phyloP scores from a whole-genome alignment of 768 basidiomycete genomes.

The Termitomyces eurrhizus region DNA sequence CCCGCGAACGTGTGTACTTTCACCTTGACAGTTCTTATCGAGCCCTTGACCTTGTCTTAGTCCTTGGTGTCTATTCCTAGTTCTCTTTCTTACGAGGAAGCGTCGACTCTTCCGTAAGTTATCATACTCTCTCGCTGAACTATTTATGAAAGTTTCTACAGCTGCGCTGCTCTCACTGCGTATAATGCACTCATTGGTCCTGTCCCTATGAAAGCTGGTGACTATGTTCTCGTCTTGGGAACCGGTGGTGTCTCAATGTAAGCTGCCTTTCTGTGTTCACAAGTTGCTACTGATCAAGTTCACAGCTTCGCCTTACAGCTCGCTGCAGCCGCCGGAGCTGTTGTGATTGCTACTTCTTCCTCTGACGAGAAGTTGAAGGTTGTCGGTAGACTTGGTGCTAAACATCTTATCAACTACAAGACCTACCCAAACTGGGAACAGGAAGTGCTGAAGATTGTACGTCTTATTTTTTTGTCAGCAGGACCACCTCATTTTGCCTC shows the following conservation, averaged over 20 bases:
- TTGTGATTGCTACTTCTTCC: conserved; percentile 64
- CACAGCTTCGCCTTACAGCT: conserved; percentile 54
- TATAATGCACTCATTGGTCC: conserved; percentile 56
- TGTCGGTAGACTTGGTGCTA: conserved; percentile 47
- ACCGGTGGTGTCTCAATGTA: conserved; percentile 57
- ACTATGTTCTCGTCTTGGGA: conserved; percentile 52
- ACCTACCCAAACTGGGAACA: conserved; percentile 55
- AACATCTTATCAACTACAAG: conserved; percentile 60
- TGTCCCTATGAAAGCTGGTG: conserved; percentile 51
- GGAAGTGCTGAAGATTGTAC: conserved; percentile 41
- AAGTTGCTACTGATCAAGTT: background rate
- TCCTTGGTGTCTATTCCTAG: conserved; percentile 49
- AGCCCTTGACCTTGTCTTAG: conserved; percentile 20
- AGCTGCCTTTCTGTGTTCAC: conserved; percentile 7
- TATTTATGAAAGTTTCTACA: conserved; percentile 13
- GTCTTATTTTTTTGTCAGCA: conserved; percentile 14
- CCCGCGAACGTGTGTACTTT: conserved; percentile 32
- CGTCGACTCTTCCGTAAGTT: conserved; percentile 53
- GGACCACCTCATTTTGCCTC: conserved; percentile 5
- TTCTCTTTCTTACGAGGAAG: conserved; percentile 60
- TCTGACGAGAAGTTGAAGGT: conserved; percentile 58
- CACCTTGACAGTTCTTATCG: background rate
- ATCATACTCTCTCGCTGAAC: background rate
- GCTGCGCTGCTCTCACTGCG: conserved; percentile 60
- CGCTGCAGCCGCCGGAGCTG: conserved; percentile 59